Evolutionary conservation across 352 stramenopile species (phyloP).

Genomic region (Pythium guiyangense): DNA sequence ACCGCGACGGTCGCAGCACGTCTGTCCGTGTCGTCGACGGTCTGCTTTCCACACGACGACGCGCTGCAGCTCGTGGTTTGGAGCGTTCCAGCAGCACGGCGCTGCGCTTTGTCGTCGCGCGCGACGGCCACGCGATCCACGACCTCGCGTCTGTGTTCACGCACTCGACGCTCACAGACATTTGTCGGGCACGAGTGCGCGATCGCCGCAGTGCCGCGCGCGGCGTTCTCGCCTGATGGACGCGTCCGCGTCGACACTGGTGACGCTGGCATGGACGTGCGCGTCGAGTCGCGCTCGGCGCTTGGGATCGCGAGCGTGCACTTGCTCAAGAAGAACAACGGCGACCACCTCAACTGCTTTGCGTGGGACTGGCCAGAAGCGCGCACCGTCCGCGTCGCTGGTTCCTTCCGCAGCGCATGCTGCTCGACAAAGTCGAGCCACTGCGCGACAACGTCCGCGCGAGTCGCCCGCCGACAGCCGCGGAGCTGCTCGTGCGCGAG

Average conservation of each 20-base stretch:
- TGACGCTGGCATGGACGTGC: conserved; percentile 31
- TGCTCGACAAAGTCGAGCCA: conserved; percentile 26
- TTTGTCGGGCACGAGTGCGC: conserved; percentile 25
- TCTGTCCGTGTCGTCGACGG: conserved; percentile 24
- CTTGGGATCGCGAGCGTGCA: conserved; percentile 43
- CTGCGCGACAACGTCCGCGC: not conserved
- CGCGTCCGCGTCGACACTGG: conserved; percentile 23
- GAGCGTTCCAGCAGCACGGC: conserved; percentile 27
- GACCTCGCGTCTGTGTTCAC: too few relatives aligned
- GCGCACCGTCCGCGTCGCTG: conserved; percentile 19
- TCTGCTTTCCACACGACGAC: conserved; percentile 61
- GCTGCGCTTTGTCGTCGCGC: too few relatives aligned
- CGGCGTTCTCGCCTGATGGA: conserved; percentile 19
- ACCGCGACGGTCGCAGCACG: too few relatives aligned
- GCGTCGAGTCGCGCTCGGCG: conserved; percentile 28
- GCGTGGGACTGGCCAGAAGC: conserved; percentile 40
- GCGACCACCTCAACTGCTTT: conserved; percentile 42
- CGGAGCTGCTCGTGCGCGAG: conserved; percentile 24
- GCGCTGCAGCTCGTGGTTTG: conserved; percentile 56
- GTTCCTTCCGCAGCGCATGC: conserved; percentile 37
- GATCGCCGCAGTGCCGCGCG: not conserved
- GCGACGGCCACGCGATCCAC: too few relatives aligned
- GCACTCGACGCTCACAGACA: conserved; percentile 28
- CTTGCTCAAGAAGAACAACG: conserved; percentile 40
- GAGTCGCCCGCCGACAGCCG: too few relatives aligned